phyloP scores from a whole-genome alignment of 2,329 filamentous ascomycete species.

The Colletotrichum spaethianum region DNA sequence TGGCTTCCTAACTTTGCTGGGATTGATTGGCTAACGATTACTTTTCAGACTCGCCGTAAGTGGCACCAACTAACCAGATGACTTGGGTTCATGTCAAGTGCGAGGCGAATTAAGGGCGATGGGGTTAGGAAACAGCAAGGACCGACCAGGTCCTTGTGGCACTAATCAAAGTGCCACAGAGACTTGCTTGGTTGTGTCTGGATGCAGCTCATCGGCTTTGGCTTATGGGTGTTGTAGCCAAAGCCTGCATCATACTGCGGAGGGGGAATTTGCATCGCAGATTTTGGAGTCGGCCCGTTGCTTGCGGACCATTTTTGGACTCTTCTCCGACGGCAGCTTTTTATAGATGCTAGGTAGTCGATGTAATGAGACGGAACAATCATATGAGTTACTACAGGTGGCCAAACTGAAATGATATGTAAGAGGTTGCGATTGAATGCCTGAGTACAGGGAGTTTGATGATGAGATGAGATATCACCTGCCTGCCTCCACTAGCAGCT shows the following conservation, averaged over 20 bases:
- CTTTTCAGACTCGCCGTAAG: constrained; percentile 70
- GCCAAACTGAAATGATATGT: neutral
- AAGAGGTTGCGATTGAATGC: neutral
- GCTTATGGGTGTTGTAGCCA: neutral
- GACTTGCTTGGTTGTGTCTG: neutral
- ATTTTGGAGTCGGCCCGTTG: neutral
- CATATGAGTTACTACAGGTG: neutral
- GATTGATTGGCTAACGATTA: constrained; percentile 33
- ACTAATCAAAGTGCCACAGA: neutral
- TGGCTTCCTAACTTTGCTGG: constrained; percentile 7
- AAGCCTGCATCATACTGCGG: neutral
- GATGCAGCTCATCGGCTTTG: neutral
- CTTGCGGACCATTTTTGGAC: too few relatives aligned
- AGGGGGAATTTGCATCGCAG: neutral
- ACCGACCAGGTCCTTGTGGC: neutral
- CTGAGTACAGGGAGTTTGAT: too few relatives aligned
- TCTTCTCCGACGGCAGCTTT: neutral
- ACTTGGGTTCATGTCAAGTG: too few relatives aligned
- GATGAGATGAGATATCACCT: neutral
- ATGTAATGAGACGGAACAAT: neutral
- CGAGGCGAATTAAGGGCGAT: too few relatives aligned
- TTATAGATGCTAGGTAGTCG: neutral
- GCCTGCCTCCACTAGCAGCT: neutral
- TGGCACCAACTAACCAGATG: constrained; percentile 68
- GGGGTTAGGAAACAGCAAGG: neutral